Evolutionary conservation across 306 rosid genomes (phyloP).

Genomic region (Vicia sativa): DNA sequence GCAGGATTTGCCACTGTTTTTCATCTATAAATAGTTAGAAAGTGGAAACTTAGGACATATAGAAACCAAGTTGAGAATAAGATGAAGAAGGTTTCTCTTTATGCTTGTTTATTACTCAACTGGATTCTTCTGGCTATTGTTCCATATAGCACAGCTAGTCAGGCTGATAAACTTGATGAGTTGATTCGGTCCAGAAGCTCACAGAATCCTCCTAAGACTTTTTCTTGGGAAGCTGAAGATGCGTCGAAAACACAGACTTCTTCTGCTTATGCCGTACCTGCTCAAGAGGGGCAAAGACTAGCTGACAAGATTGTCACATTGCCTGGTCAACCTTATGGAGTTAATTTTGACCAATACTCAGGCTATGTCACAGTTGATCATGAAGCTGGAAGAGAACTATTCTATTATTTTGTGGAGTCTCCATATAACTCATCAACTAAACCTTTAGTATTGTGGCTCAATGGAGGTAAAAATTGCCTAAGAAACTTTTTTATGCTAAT

Average conservation of each 20-base stretch:
- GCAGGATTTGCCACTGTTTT: neutral
- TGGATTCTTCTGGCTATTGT: constrained; percentile 36
- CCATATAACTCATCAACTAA: constrained; percentile 44
- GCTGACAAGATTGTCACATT: constrained; percentile 51
- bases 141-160: constrained; percentile 38
- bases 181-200: constrained; percentile 43
- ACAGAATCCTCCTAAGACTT: constrained; percentile 15
- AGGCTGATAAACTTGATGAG: constrained; percentile 47
- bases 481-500: neutral
- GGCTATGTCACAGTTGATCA: constrained; percentile 60
- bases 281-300: constrained; percentile 36
- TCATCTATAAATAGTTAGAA: constrained; percentile 8
- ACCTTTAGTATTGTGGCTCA: constrained; percentile 64
- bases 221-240: constrained; percentile 35
- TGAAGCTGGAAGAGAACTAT: constrained; percentile 53
- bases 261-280: constrained; percentile 18
- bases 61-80: constrained; percentile 16
- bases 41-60: neutral
- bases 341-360: constrained; percentile 59
- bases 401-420: constrained; percentile 67
- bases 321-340: constrained; percentile 65
- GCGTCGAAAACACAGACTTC: constrained; percentile 5
- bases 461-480: constrained; percentile 56
- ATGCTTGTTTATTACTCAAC: constrained; percentile 31
- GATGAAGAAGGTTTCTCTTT: constrained; percentile 35